These are phyloP conservation scores for Tagetes erecta DNA, from an alignment of 129 eudicot genomes.

Conservation along the genomic window DNA sequence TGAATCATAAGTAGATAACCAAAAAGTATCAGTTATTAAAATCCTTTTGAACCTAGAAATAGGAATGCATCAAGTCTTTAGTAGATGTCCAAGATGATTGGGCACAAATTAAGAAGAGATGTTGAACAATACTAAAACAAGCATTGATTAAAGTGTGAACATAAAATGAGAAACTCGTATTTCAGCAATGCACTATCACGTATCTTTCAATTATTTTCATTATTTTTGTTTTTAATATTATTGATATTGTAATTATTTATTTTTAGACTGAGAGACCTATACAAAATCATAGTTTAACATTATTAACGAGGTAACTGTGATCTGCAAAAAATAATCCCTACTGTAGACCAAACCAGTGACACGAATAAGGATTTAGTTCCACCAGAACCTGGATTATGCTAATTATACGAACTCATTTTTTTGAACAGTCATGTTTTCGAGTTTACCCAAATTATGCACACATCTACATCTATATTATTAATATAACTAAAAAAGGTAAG, in stretches of 20 bases:
- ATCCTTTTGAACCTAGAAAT: not conserved
- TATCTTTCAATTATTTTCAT: too few relatives aligned
- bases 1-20: constrained; percentile 16
- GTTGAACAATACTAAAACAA: not conserved
- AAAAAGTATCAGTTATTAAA: constrained; percentile 1
- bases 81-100: not conserved
- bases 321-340: not conserved
- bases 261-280: not conserved
- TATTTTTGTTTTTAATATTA: too few relatives aligned
- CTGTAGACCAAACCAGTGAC: not conserved
- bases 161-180: too few relatives aligned
- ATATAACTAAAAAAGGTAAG: not conserved
- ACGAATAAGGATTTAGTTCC: not conserved
- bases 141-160: not conserved
- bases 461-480: not conserved
- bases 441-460: not conserved
- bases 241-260: not conserved
- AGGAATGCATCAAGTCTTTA: not conserved
- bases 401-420: not conserved
- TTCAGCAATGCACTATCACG: too few relatives aligned
- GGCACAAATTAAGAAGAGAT: constrained; percentile 12
- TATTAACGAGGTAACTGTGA: not conserved
- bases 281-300: not conserved
- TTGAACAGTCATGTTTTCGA: not conserved
- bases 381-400: not conserved